These are phyloP conservation scores for Solanum pinnatisectum DNA, from an alignment of 257 asterid genomes.

Conservation along the genomic window DNA sequence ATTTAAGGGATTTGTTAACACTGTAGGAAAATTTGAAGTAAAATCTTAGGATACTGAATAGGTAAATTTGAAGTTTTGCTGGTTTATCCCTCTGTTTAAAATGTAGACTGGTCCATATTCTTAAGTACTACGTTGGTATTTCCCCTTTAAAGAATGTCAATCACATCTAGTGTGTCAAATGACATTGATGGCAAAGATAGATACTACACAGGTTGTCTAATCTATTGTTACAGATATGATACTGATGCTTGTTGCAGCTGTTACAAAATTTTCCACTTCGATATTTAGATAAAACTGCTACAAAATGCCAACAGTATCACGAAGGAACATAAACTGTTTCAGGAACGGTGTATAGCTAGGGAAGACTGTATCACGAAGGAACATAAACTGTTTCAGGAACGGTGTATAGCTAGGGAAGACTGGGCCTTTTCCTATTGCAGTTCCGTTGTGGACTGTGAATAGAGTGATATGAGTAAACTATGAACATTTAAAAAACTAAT, in stretches of 20 bases:
- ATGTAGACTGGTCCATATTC: neutral
- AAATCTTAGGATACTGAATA: neutral
- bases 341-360: neutral
- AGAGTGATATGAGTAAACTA: neutral
- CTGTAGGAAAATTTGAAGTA: neutral
- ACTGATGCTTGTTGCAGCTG: neutral
- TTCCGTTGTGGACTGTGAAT: neutral
- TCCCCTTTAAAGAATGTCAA: neutral
- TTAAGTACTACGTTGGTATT: neutral
- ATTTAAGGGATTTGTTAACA: neutral
- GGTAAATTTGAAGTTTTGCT: neutral
- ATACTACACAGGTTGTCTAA: neutral
- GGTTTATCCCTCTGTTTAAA: neutral
- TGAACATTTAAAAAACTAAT: neutral
- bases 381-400: neutral
- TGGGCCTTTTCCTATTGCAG: neutral
- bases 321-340: neutral
- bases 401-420: neutral
- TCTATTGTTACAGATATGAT: neutral
- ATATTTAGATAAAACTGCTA: neutral
- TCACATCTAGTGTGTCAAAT: neutral
- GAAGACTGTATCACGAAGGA: neutral
- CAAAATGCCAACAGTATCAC: neutral
- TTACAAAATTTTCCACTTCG: neutral
- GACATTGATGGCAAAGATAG: neutral